These are phyloP conservation scores for Colletotrichum sp. DNA, from an alignment of 2,329 filamentous ascomycete species.

Conservation along the genomic window DNA sequence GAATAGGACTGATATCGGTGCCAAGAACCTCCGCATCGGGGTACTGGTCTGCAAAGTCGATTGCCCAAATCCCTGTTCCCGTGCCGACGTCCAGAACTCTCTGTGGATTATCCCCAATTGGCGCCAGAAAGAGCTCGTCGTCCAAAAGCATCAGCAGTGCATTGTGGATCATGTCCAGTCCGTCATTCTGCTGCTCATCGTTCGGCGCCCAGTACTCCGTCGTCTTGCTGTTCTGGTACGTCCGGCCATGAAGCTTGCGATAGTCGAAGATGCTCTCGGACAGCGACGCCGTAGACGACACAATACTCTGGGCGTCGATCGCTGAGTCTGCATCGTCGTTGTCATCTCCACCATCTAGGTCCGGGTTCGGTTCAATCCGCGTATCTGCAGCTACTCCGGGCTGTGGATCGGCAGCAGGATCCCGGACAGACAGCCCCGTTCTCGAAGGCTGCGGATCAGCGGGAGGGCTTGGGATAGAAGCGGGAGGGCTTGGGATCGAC, in stretches of 20 bases:
- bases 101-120: constrained; percentile 32
- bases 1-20: constrained; percentile 62
- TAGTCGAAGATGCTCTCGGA: constrained; percentile 36
- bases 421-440: background rate
- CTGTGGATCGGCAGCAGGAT: background rate
- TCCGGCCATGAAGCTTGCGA: constrained; percentile 33
- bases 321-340: constrained; percentile 28
- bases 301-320: constrained; percentile 23
- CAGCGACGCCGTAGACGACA: constrained; percentile 32
- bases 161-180: constrained; percentile 19
- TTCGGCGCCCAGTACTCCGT: constrained; percentile 29
- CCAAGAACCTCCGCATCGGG: constrained; percentile 50
- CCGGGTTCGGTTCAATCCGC: background rate
- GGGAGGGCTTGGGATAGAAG: background rate
- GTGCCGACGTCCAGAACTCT: constrained; percentile 43
- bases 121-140: constrained; percentile 40
- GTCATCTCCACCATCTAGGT: constrained; percentile 17
- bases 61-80: constrained; percentile 60
- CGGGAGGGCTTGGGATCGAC: background rate
- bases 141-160: constrained; percentile 30
- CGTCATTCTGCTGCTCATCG: constrained; percentile 25
- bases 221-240: constrained; percentile 31
- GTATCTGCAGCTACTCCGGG: background rate
- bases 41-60: constrained; percentile 52
- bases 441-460: background rate